Evolutionary conservation across 768 basidiomycete species (phyloP).

Genomic region (Suillus placidus): DNA sequence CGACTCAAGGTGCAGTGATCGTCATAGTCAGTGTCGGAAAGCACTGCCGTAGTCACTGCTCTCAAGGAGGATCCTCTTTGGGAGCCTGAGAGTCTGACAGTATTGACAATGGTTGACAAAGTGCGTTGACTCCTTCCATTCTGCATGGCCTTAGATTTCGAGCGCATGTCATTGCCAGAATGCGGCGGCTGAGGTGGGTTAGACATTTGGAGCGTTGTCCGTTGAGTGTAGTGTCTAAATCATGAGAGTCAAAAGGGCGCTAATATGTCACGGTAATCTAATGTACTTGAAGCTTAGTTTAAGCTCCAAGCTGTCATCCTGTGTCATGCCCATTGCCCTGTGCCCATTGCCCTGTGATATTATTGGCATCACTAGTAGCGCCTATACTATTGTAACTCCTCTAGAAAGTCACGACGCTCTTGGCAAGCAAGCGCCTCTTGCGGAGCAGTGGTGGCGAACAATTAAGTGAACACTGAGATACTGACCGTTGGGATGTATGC

Average conservation of each 20-base stretch:
- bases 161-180: no score
- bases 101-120: no score
- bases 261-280: neutral
- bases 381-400: neutral
- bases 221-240: neutral
- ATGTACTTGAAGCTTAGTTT: neutral
- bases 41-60: no score
- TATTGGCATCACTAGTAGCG: neutral
- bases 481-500: neutral
- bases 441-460: neutral
- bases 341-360: constrained; percentile 1
- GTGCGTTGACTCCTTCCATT: no score
- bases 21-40: no score
- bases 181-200: no score
- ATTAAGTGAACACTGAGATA: neutral
- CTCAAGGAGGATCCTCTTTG: no score
- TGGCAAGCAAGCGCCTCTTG: neutral
- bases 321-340: neutral
- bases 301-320: constrained; percentile 1
- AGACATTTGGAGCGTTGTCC: no score
- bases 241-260: neutral
- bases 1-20: no score
- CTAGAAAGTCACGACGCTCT: neutral
- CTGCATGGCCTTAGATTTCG: no score
- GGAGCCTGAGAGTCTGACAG: no score